Percentiles rank a stretch among this genome's conserved stretches.
These are phyloP conservation scores for Linum tenue DNA, from an alignment of 345 rosid genomes.

Conservation along the genomic window DNA sequence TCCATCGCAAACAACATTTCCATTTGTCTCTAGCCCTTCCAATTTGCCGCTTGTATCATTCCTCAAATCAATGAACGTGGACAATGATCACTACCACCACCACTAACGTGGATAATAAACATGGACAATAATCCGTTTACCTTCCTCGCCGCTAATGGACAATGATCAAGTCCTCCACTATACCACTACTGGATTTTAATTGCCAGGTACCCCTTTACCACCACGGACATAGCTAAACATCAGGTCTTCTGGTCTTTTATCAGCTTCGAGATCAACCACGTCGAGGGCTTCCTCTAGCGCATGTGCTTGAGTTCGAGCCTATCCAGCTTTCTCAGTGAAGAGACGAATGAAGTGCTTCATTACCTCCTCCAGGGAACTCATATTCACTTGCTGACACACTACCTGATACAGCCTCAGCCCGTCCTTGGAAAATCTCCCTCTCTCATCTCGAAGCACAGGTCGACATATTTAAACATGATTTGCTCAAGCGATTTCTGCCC, in stretches of 20 bases:
- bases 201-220: constrained; percentile 94
- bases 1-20: too few species aligned
- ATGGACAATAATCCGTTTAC: too few species aligned
- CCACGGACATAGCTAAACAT: constrained; percentile 98
- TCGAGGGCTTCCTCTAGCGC: constrained; percentile 97
- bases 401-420: constrained; percentile 89
- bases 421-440: constrained; percentile 91
- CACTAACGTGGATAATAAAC: too few species aligned
- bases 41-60: too few species aligned
- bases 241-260: constrained; percentile 88
- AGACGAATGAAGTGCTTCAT: constrained; percentile 93
- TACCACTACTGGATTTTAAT: too few species aligned
- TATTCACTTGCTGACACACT: constrained; percentile 95
- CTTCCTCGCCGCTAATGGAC: too few species aligned
- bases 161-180: too few species aligned
- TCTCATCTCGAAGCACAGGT: constrained; percentile 90
- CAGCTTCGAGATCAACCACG: constrained; percentile 99
- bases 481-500: constrained; percentile 93
- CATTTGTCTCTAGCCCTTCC: too few species aligned
- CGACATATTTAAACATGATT: constrained; percentile 93
- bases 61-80: too few species aligned
- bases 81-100: too few species aligned
- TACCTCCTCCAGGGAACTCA: constrained; percentile 91
- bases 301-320: constrained; percentile 85
- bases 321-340: constrained; percentile 92